These are phyloP conservation scores for Cryptococcus sp. DNA, from an alignment of 1,284 basidiomycete genomes.

Conservation along the genomic window DNA sequence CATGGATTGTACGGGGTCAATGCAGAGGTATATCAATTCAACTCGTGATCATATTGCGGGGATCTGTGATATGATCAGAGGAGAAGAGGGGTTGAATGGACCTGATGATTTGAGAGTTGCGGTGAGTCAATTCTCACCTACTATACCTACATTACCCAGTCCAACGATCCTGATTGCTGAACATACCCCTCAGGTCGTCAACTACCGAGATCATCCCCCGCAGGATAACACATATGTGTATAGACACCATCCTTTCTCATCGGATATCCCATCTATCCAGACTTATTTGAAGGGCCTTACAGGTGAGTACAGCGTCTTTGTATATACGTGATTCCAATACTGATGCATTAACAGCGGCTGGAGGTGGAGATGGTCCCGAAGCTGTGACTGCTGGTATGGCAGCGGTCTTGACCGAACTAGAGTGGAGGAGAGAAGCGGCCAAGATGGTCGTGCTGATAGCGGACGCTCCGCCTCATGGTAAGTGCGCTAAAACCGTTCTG, in stretches of 20 bases:
- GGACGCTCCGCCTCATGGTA: conserved; percentile 90
- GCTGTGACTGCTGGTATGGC: conserved; percentile 92
- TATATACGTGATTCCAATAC: background rate
- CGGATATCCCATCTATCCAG: conserved; percentile 81
- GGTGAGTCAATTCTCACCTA: conserved; percentile 47
- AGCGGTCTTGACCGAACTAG: conserved; percentile 73
- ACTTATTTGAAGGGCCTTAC: conserved; percentile 62
- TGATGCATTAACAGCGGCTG: conserved; percentile 61
- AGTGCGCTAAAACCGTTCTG: conserved; percentile 3
- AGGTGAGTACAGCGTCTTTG: conserved; percentile 21
- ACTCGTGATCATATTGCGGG: conserved; percentile 98
- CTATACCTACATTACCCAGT: background rate
- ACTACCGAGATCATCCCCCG: conserved; percentile 89
- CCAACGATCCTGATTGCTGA: background rate
- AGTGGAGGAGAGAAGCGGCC: conserved; percentile 83
- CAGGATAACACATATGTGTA: conserved; percentile 91
- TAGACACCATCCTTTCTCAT: conserved; percentile 91
- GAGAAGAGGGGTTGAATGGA: conserved; percentile 82
- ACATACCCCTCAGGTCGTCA: conserved; percentile 53
- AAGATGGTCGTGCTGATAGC: conserved; percentile 96
- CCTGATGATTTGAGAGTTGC: conserved; percentile 86
- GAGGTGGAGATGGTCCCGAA: conserved; percentile 97
- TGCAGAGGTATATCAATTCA: conserved; percentile 52
- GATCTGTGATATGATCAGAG: conserved; percentile 93
- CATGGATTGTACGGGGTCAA: conserved; percentile 79